Conservation (phyloP, 2,329 filamentous ascomycete species). For the Bipolaris bicolor region DNA sequence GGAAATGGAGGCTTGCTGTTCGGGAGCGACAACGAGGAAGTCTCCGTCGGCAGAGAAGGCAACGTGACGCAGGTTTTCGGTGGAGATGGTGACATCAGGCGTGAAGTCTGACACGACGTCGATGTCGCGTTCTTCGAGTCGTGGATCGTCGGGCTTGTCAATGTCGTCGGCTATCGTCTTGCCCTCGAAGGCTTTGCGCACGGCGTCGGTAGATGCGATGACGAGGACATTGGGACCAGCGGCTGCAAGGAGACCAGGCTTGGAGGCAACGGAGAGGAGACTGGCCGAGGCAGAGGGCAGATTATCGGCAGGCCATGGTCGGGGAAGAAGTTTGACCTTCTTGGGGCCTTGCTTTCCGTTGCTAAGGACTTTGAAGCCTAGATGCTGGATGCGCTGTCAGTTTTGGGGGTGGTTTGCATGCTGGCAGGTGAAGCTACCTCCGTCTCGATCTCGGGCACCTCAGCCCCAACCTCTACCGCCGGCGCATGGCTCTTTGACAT, state of each 20-base stretch:
- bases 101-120: slow-evolving; percentile 73
- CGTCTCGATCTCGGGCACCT: slow-evolving; percentile 79
- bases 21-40: slow-evolving; percentile 81
- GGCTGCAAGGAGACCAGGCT: slow-evolving; percentile 81
- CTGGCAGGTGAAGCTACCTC: slow-evolving; percentile 62
- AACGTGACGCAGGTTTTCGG: slow-evolving; percentile 84
- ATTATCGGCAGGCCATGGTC: slow-evolving; percentile 72
- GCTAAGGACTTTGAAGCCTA: slow-evolving; percentile 74
- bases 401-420: slow-evolving; percentile 7
- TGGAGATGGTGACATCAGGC: slow-evolving; percentile 73
- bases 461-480: slow-evolving; percentile 62
- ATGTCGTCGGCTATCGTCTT: slow-evolving; percentile 45
- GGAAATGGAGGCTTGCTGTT: slow-evolving; percentile 79
- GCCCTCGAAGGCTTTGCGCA: slow-evolving; percentile 74
- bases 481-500: slow-evolving; percentile 52
- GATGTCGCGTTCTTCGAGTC: slow-evolving; percentile 51
- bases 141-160: slow-evolving; percentile 10
- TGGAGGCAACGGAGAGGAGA: slow-evolving; percentile 81
- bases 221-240: slow-evolving; percentile 81
- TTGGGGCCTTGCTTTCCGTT: slow-evolving; percentile 71
- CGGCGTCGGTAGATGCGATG: slow-evolving; percentile 75
- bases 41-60: slow-evolving; percentile 90
- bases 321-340: slow-evolving; percentile 79
- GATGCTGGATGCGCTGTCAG: slow-evolving; percentile 54
- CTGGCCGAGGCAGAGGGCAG: slow-evolving; percentile 79